Base-by-base conservation (phyloP, 2,329 filamentous ascomycete genomes). In the Calonectria pseudoreteaudii region DNA sequence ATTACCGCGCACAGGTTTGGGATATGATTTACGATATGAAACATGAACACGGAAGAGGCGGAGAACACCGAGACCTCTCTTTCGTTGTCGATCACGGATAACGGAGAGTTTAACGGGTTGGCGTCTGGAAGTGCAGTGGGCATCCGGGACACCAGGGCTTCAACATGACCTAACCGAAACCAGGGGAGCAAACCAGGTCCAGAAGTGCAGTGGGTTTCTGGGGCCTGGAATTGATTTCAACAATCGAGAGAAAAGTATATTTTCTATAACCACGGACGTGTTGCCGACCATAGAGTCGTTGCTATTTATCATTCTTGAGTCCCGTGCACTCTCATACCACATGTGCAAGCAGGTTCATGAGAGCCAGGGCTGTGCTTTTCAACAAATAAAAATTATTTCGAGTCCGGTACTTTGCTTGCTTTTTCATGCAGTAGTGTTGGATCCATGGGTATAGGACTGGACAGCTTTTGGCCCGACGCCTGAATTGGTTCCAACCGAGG, bases 131-230 rank as follows among this genome's bases (percentile, higher is more conserved):
- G 73, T 66, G 71, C 75, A 75, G 74, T 70, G 73, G 71, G 74
- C 56, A 72, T 74, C 72, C 56, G 67, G 71, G 74, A 73, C 70
- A 52, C 58, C 44, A 23, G 47, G 73, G 67, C 74, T 77, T 79
- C 69, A 79, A 81, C 76, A 71, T 62, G 53, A 53, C 52, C 49
- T 66, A 50, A 53, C 26, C 50, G 60, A 50, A 44, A 31, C 31
- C 28, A 58, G 41, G 66, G 70, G 66, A 41, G 65, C 16, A 31
- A 30, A 11, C n/a, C 47, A 56, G 56, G 66, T 65, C 65, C 68
- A 64, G 77, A 79, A 79, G 77, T 80, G 65, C 80, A 81, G 77
- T 80, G 60, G 78, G 80, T 78, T 80, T 81, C 74, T 76, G 67
- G 73, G 77, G 66, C 74, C 66, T 34, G 53, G 31, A 18, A 49